Percentiles rank a stretch among this genome's conserved stretches.
Conservation (phyloP, 1,284 basidiomycete genomes). For the Athelia psychrophila region DNA sequence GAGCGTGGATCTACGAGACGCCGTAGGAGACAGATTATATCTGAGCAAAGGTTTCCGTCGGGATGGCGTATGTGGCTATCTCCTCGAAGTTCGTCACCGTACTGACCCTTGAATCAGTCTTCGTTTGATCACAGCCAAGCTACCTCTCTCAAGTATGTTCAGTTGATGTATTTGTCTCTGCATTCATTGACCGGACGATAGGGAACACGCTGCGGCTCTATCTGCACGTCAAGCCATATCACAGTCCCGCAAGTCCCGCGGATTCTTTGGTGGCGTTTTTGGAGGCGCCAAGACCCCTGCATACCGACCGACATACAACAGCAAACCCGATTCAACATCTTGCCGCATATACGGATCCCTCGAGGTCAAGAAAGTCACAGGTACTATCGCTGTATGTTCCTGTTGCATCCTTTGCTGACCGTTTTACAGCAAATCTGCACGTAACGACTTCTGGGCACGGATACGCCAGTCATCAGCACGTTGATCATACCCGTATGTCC, state of each 20-base stretch:
- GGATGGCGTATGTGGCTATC: conserved; percentile 66
- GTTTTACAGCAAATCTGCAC: conserved; percentile 72
- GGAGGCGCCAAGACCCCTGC: conserved; percentile 30
- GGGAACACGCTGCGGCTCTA: conserved; percentile 60
- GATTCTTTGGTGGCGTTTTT: conserved; percentile 58
- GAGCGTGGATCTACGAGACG: conserved; percentile 87
- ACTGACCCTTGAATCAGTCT: conserved; percentile 43
- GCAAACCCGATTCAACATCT: conserved; percentile 63
- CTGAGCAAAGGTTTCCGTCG: conserved; percentile 82
- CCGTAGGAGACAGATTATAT: conserved; percentile 87
- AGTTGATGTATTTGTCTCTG: not conserved
- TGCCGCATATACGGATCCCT: conserved; percentile 88
- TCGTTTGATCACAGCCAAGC: conserved; percentile 85
- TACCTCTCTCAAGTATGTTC: conserved; percentile 59
- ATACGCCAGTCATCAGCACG: conserved; percentile 85
- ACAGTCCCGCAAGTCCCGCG: conserved; percentile 70
- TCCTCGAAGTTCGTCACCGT: conserved; percentile 1
- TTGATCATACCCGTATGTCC: conserved; percentile 74
- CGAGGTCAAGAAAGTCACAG: conserved; percentile 88
- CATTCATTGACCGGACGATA: conserved; percentile 15
- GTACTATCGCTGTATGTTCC: conserved; percentile 25
- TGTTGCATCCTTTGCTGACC: not conserved
- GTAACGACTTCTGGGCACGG: conserved; percentile 94
- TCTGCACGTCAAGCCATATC: conserved; percentile 68
- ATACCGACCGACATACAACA: conserved; percentile 73